Base-by-base conservation (phyloP, 176 grass and related monocot species). In the Bothriochloa decipiens region DNA sequence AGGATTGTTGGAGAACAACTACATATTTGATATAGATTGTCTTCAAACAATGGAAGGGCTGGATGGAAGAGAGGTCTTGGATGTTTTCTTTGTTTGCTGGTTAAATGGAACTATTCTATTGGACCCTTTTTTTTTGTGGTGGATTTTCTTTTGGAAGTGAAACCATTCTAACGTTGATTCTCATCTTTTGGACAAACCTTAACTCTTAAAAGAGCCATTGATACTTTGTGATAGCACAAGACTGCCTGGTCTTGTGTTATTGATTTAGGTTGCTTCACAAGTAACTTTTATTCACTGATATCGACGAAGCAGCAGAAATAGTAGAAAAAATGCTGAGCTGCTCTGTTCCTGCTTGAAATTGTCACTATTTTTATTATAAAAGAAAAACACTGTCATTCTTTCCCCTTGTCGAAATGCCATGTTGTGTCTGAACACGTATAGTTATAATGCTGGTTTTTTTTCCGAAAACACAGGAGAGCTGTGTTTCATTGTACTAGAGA, bases 21-120 rank as follows among this genome's bases (percentile, higher is more conserved):
- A 95, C 55, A 89, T 97, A 80, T 97, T 97, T 16, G 95, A 97
- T 41, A 97, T 97, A 28, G 95, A 97, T 72, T 98, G 95, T 83
- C 79, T 95, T 49, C 82, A 98, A 58, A 98, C 92, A 10, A 93
- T 95, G 85, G 95, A 95, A 75, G 92, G 92, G 20, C 36, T 98
- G 23, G 95, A 98, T 61, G 95, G 95, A 53, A 79, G 92, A 78
- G 91, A 98, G 91, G 95, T 97, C 77, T 53, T 16, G 6, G 63
- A 15, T 68, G 65, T 74, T 63, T 72, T 76, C 55, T 41, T 81
- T 82, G 3, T 60, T 46, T 65, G 8, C n/a, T 68, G 28, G 28
- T 67, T 47, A 20, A 61, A 23, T 9, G 1, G n/a, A 28, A 61
- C 14, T 78, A 23, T 26, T 23, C 7, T 43, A 45, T 8, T 74